Base-by-base conservation (phyloP, 805 yeast species). In the Kodamaea nitidulidarum region DNA sequence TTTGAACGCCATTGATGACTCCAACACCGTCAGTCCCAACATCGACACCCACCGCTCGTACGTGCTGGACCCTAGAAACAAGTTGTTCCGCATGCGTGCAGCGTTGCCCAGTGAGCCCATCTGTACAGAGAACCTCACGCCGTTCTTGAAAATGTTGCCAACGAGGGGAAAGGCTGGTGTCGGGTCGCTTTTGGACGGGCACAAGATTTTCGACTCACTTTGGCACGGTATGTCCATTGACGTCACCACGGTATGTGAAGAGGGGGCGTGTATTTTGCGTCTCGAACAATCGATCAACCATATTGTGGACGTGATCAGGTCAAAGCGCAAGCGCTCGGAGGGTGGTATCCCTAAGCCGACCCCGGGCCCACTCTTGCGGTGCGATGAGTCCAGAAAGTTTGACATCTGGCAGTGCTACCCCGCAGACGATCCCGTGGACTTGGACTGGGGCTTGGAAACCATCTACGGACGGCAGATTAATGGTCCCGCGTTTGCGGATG, bases 221-320 rank as follows among this genome's bases (percentile, higher is more conserved):
- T 93, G 98, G 98, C 96, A 90, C 48, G 78, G 90, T 29, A 82
- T 93, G 88, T 75, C 96, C 2, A 78, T 93, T 33, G 98, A 91
- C 56, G 71, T 91, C 17, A 62, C 63, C 12, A 80, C 88, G 0
- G 63, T 61, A 9, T 80, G 88, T 48, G 37, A 36, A 2, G 36
- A 41, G 4, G 34, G 34, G 10, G n/a, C 28, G 7, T 83, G 88
- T 47, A 57, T 61, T 31, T 73, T 75, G 50, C 57, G 66, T 15
- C 70, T 88, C 78, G 65, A 72, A 17, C 90, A 86, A 47, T 65
- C 76, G 17, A 78, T 91, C 15, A 82, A 83, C 48, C 71, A 81
- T 38, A 88, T 88, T 3, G 65, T 86, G 20, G 84, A 90, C 55
- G 75, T 85, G 15, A 80, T 79, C 18, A 75, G 82, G 43, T 71